These are phyloP conservation scores for Penicillium sp. DNA, from an alignment of 2,329 filamentous ascomycete genomes.

Conservation along the genomic window DNA sequence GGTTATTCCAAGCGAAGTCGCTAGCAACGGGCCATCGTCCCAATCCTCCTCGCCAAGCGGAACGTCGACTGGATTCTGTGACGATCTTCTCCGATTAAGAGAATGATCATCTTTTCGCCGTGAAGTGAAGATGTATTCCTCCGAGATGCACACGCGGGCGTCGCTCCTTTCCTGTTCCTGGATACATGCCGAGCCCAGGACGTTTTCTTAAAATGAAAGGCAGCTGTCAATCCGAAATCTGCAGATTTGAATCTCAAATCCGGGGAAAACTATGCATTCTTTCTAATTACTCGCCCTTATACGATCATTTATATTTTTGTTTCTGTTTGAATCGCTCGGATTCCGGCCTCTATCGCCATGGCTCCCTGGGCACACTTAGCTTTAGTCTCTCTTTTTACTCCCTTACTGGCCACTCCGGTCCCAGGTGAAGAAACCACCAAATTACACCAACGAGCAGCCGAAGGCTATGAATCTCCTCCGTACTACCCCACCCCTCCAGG, in stretches of 20 bases:
- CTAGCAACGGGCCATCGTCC: neutral
- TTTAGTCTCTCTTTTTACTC: conserved; percentile 17
- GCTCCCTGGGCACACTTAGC: conserved; percentile 20
- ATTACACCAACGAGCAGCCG: conserved; percentile 19
- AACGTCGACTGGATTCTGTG: neutral
- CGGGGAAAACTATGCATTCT: conserved; percentile 1
- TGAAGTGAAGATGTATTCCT: neutral
- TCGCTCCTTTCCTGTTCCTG: conserved; percentile 3
- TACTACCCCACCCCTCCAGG: conserved; percentile 74
- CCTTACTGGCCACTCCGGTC: conserved; percentile 13
- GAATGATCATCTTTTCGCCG: neutral
- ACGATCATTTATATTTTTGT: neutral
- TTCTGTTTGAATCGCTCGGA: conserved; percentile 3
- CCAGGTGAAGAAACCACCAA: conserved; percentile 7
- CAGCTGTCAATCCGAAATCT: neutral
- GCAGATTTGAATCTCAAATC: neutral
- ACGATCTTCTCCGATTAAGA: conserved; percentile 2
- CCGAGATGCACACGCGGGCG: conserved; percentile 3
- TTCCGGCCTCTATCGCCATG: conserved; percentile 13
- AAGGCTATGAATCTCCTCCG: conserved; percentile 46
- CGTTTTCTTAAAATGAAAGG: neutral
- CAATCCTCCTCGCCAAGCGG: neutral
- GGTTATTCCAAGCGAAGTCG: conserved; percentile 15
- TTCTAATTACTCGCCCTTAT: conserved; percentile 2
- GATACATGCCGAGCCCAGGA: neutral